Percentiles rank a stretch among this genome's conserved stretches.
Conservation (phyloP, 2,329 filamentous ascomycete species). For the Xylariales sp. region DNA sequence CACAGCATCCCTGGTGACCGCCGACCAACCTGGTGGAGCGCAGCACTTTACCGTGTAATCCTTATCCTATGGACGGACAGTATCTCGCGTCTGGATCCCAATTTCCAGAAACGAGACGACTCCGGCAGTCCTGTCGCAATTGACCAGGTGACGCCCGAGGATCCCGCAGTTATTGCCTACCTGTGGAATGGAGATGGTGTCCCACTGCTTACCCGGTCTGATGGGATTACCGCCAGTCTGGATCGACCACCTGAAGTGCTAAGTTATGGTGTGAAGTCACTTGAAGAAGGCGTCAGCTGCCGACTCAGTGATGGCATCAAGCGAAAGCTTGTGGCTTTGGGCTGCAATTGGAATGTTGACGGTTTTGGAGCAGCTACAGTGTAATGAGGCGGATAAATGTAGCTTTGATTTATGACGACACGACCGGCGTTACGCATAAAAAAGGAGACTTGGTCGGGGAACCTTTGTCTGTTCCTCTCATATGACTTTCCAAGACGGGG, state of each 20-base stretch:
- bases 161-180: constrained; percentile 31
- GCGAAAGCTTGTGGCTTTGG: constrained; percentile 37
- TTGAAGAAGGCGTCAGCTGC: constrained; percentile 36
- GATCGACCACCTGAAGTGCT: constrained; percentile 35
- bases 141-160: constrained; percentile 36
- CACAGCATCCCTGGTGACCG: constrained; percentile 54
- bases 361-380: neutral
- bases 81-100: constrained; percentile 44
- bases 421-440: too few species aligned
- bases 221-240: constrained; percentile 30
- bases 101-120: constrained; percentile 27
- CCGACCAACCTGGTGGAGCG: constrained; percentile 67
- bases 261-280: constrained; percentile 33
- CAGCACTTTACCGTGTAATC: constrained; percentile 62
- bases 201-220: constrained; percentile 29
- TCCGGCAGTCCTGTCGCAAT: constrained; percentile 25
- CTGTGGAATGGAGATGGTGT: constrained; percentile 34
- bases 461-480: neutral
- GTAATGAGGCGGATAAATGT: neutral
- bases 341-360: constrained; percentile 34
- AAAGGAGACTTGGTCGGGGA: too few species aligned
- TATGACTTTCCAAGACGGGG: neutral
- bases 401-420: too few species aligned
- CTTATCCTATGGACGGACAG: constrained; percentile 61
- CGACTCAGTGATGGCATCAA: constrained; percentile 41